Conservation (phyloP, 2,329 filamentous ascomycete genomes). For the Talaromyces funiculosus region DNA sequence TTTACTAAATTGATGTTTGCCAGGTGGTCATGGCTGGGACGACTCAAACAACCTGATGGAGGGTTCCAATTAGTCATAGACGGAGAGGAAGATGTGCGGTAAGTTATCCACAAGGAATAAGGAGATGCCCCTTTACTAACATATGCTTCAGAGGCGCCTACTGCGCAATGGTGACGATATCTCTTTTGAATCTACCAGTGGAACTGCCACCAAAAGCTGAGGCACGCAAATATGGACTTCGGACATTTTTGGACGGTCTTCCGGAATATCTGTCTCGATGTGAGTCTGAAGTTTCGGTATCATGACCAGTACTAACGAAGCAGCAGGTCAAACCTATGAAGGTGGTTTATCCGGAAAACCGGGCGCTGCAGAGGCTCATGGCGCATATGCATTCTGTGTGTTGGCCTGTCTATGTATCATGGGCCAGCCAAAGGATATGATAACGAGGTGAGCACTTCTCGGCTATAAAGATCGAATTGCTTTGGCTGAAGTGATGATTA, state of each 20-base stretch:
- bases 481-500: slow-evolving; percentile 30
- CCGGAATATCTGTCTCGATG: slow-evolving; percentile 76
- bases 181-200: slow-evolving; percentile 75
- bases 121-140: too few species aligned
- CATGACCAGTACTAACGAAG: slow-evolving; percentile 11
- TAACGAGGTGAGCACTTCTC: slow-evolving; percentile 54
- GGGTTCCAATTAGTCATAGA: slow-evolving; percentile 83
- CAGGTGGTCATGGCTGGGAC: slow-evolving; percentile 79
- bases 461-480: neutral
- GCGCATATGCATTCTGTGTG: slow-evolving; percentile 93
- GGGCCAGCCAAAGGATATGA: slow-evolving; percentile 67
- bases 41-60: slow-evolving; percentile 78
- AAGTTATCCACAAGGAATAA: too few species aligned
- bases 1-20: slow-evolving; percentile 20
- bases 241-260: slow-evolving; percentile 65
- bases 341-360: slow-evolving; percentile 85
- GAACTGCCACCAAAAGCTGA: slow-evolving; percentile 69
- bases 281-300: slow-evolving; percentile 31
- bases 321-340: slow-evolving; percentile 80
- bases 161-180: slow-evolving; percentile 79
- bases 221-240: slow-evolving; percentile 57
- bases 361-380: slow-evolving; percentile 77
- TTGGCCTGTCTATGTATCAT: slow-evolving; percentile 83
- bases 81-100: slow-evolving; percentile 90
- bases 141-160: slow-evolving; percentile 66